Evolutionary conservation across 148 eudicot species (phyloP), one percentile per base, ranked within the genome.

Genomic region (Heliosperma pusillum): DNA sequence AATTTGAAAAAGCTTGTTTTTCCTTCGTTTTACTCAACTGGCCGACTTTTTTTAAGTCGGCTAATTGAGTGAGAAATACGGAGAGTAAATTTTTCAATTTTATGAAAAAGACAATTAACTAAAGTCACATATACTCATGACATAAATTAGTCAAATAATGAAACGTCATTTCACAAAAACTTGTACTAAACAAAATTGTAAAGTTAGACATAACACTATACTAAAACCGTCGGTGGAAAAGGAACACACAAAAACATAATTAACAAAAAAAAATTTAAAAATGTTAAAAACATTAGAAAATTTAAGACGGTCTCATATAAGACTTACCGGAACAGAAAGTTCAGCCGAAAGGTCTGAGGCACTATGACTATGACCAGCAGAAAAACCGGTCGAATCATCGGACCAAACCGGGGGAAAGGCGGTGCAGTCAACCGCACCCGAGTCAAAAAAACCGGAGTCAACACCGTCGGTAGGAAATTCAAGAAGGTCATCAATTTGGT

Each of bases 321-420:
- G 17, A 59, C 89, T 87, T 80, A 93, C 97, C 83, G 96, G 98
- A 83, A 93, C 89, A 17, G 96, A 80, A 67, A 90, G 91, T 60
- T 92, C 85, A 1, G 96, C 85, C 5, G 96, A 87, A 47, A 90
- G 90, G 82, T 85, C 93, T 2, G 96, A 80, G 0, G 86, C 87
- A 55, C 76, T 62, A 61, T 77, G 78, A 52, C 69, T 47, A 36
- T 82, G 61, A 50, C 70, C 61, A 69, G 73, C 82, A 33, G 89
- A 79, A 76, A 93, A 86, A 67, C 76, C 85, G 4, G 78, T 47
- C 12, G 86, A 80, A 62, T 79, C 72, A 11, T 84, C 77, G 8
- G 82, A 66, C 89, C 91, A 90, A 77, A 90, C 82, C 59, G 70
- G 50, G 57, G 85, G 71, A 84, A 85, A 75, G 0, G 50, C 66